Evolutionary conservation across 345 rosid species (phyloP), one percentile per base, ranked within the genome.

Genomic region (Dovyalis caffra): DNA sequence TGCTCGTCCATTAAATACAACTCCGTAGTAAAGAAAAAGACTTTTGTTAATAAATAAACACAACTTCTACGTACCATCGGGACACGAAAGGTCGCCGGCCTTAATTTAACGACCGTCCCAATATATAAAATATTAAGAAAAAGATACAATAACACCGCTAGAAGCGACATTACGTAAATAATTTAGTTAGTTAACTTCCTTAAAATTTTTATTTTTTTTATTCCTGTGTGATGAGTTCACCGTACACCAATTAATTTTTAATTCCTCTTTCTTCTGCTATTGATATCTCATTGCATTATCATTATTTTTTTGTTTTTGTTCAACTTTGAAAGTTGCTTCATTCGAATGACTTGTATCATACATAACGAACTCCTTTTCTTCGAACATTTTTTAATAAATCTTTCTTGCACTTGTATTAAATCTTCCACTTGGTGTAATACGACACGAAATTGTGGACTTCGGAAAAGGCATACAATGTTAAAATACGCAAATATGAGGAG

Each of bases 161-260:
- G n/a, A 70, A 61, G 79, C 76, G 73, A 63, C 83, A 70, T 49
- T 78, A 56, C 67, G 34, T 82, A 51, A 56, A 69, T 84, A 71
- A 51, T 70, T 8, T 15, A 29, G 9, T 5, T n/a, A 2, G 25
- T 33, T 38, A 4, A 29, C n/a, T 69, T 29, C 35, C 20, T 4
- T 37, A 37, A 37, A 37, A 26, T 2, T 10, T 5, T 47, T 1
- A 32, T 8, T 28, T 8, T 12, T 25, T 34, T 53, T 67, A 11
- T 51, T 72, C 23, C 28, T 33, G 10, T 40, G 61, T 40, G 74
- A 10, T 66, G 69, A 49, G 16, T 73, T 73, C 78, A 66, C 57
- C 70, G n/a, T 35, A 64, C 56, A 37, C 34, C 14, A 37, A 11
- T n/a, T 6, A 71, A 11, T 58, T 35, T 35, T 35, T 4, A 23